phyloP scores from a whole-genome alignment of 2,329 filamentous ascomycete species.

The Chaetomiaceae sp. region DNA sequence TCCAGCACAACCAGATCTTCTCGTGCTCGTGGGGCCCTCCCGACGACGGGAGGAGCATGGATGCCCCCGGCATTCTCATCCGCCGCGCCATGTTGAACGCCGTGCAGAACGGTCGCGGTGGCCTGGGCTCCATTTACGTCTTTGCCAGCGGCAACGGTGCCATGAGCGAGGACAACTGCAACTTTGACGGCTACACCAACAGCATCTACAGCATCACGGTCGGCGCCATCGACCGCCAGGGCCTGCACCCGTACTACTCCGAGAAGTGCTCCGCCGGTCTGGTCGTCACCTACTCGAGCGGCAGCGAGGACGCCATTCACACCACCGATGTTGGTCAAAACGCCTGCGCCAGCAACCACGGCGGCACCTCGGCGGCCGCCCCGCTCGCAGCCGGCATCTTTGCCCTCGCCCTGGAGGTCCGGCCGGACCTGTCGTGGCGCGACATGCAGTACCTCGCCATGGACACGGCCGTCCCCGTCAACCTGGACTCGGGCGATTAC shows the following conservation, averaged over 20 bases:
- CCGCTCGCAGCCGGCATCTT: conserved; percentile 90
- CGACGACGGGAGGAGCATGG: conserved; percentile 91
- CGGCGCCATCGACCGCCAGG: conserved; percentile 82
- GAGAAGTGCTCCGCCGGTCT: conserved; percentile 94
- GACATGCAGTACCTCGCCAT: conserved; percentile 91
- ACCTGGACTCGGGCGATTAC: conserved; percentile 70
- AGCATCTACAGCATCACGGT: conserved; percentile 99
- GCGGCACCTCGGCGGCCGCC: conserved; percentile 91
- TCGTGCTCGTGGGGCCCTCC: conserved; percentile 98
- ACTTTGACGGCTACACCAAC: conserved; percentile 99
- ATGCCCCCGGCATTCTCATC: conserved; percentile 84
- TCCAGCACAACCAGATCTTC: conserved; percentile 90
- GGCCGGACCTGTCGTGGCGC: conserved; percentile 86
- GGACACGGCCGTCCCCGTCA: conserved; percentile 75
- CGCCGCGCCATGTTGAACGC: conserved; percentile 86
- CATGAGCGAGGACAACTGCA: conserved; percentile 85
- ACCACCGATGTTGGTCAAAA: conserved; percentile 90
- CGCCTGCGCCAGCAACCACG: conserved; percentile 74
- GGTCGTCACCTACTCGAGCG: conserved; percentile 95
- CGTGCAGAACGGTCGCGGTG: conserved; percentile 77
- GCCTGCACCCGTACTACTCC: conserved; percentile 90
- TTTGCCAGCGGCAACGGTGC: conserved; percentile 97
- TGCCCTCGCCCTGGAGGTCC: conserved; percentile 77
- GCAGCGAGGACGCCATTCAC: conserved; percentile 82
- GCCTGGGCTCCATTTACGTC: conserved; percentile 87